Base-by-base conservation (phyloP, 805 yeast genomes). In the Wickerhamomyces subpelliculosus region DNA sequence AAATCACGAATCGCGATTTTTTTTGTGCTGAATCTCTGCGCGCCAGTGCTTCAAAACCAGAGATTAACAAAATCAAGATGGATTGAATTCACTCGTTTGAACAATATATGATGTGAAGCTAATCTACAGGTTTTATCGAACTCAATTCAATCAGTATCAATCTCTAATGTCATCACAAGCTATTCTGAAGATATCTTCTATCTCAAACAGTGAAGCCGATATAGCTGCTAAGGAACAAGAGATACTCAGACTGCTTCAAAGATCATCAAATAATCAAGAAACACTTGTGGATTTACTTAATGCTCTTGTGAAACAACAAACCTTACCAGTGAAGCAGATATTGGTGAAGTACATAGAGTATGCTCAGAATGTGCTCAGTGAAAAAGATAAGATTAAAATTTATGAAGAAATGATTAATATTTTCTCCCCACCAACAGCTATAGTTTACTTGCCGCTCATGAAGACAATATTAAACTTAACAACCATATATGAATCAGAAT, bases 351-450 rank as follows among this genome's bases (percentile, higher is more conserved):
- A 41, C 24, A 36, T 49, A 9, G 43, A 42, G 5, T 21, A 31
- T 12, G 20, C 45, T 23, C 41, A 37, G 11, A 12, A 27, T 5
- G 9, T 25, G 16, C 5, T 12, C 18, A 9, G 23, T 12, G 11
- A 20, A 10, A 9, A 17, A 11, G 31, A 40, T 27, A 27, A 35
- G 30, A 23, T 18, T 8, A 14, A 25, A 5, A 23, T 43, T 4
- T 48, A 47, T 19, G 42, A 43, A 14, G 25, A 36, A 1, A 16
- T 48, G 8, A 25, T 48, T 11, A 21, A 35, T 5, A 35, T 24
- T 9, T 43, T 50, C 31, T 39, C 55, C 1, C 55, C 53, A 8
- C 53, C 55, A 30, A 47, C 53, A 2, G 39, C 44, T 1, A 33
- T 34, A 4, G 40, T 44, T 22, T 37, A 38, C 12, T 24, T 35